These are phyloP conservation scores for Hygrocybe coccinea DNA, from an alignment of 768 basidiomycete species.

Conservation along the genomic window DNA sequence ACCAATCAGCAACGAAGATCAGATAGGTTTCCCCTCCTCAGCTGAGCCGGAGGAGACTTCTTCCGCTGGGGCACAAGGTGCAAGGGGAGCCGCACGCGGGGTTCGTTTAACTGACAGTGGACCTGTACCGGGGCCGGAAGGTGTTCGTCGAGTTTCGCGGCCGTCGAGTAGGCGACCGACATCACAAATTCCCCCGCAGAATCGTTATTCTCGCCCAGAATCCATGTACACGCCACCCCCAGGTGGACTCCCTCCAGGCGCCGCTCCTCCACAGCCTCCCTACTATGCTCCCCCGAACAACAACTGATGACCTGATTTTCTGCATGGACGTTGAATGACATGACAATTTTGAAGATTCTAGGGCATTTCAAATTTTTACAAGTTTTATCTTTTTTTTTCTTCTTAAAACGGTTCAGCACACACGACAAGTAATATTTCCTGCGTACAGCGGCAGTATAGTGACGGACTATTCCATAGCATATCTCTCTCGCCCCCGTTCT, in stretches of 20 bases:
- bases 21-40: constrained; percentile 28
- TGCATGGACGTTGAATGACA: background rate
- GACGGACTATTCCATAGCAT: background rate
- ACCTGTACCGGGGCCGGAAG: constrained; percentile 72
- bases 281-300: constrained; percentile 8
- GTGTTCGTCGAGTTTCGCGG: constrained; percentile 75
- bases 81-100: constrained; percentile 51
- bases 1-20: constrained; percentile 38
- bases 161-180: constrained; percentile 52
- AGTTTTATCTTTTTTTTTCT: too few relatives aligned
- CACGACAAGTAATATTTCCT: too few relatives aligned
- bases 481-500: background rate
- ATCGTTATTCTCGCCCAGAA: constrained; percentile 67
- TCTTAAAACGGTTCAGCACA: too few relatives aligned
- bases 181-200: constrained; percentile 56
- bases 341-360: too few relatives aligned
- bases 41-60: constrained; percentile 32
- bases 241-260: constrained; percentile 71
- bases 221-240: constrained; percentile 56
- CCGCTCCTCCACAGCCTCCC: constrained; percentile 55
- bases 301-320: background rate
- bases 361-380: too few relatives aligned
- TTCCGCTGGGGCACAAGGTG: constrained; percentile 29
- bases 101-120: constrained; percentile 79
- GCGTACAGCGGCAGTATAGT: too few relatives aligned